Percentiles rank a stretch among this genome's conserved stretches.
Evolutionary conservation across 2,329 filamentous ascomycete species (phyloP).

Genomic region (Paracoccidioides brasiliensis): DNA sequence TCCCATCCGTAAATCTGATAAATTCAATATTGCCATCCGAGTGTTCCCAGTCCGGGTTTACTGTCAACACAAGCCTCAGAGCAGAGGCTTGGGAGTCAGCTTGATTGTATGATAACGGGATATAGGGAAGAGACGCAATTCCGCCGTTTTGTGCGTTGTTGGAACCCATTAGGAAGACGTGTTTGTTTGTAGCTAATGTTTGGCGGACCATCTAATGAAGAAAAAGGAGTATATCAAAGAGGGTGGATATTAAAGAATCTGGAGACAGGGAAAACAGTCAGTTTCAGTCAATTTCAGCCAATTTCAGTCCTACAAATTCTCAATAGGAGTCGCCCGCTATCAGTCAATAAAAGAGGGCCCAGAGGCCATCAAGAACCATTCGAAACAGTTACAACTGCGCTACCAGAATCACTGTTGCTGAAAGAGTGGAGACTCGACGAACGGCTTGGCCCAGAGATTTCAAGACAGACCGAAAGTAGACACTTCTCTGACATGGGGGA

Average conservation of each 20-base stretch:
- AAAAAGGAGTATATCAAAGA: neutral
- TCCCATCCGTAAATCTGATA: conserved; percentile 88
- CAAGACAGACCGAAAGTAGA: neutral
- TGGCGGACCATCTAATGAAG: neutral
- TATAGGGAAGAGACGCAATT: conserved; percentile 33
- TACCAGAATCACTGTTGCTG: neutral
- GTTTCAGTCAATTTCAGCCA: neutral
- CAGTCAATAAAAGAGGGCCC: neutral
- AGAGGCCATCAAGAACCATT: neutral
- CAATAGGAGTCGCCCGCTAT: neutral
- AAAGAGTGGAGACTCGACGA: neutral
- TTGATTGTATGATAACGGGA: conserved; percentile 67
- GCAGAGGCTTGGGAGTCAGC: conserved; percentile 67
- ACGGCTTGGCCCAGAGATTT: neutral
- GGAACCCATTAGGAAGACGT: conserved; percentile 13
- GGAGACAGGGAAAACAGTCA: neutral
- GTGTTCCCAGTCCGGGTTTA: conserved; percentile 72
- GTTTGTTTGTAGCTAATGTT: neutral
- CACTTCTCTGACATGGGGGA: neutral
- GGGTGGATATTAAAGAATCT: neutral
- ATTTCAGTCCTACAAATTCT: neutral
- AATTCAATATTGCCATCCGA: conserved; percentile 66
- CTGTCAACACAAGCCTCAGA: conserved; percentile 59
- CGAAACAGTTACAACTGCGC: neutral
- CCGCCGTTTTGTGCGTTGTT: conserved; percentile 5